phyloP scores from a whole-genome alignment of 1,139 yeast genomes.

The Eremothecium coryli region DNA sequence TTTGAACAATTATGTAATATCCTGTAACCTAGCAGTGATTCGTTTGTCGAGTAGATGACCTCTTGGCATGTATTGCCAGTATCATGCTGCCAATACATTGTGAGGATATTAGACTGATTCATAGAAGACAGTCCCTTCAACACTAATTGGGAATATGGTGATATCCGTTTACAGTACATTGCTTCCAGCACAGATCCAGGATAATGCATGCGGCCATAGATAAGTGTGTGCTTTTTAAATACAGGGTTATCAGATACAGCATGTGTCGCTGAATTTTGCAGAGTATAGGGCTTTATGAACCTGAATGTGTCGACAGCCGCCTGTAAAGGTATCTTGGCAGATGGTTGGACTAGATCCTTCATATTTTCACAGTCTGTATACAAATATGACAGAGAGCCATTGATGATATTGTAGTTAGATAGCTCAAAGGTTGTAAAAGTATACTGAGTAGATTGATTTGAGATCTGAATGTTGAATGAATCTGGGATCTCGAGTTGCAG shows the following conservation, averaged over 20 bases:
- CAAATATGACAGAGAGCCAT: constrained; percentile 78
- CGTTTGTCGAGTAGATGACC: constrained; percentile 78
- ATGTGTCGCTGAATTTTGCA: neutral
- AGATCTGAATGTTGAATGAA: constrained; percentile 57
- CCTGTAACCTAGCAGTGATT: constrained; percentile 75
- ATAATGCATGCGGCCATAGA: constrained; percentile 80
- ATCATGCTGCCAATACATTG: constrained; percentile 64
- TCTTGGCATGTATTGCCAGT: constrained; percentile 63
- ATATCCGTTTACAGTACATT: constrained; percentile 61
- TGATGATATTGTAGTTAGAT: constrained; percentile 56
- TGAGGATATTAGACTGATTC: constrained; percentile 45
- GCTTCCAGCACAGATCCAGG: constrained; percentile 89
- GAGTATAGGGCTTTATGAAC: constrained; percentile 42
- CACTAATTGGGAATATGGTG: constrained; percentile 48
- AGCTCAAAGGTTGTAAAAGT: constrained; percentile 72
- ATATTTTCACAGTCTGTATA: constrained; percentile 56
- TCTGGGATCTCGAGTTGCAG: constrained; percentile 69
- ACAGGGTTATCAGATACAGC: neutral
- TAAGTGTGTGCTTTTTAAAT: constrained; percentile 30
- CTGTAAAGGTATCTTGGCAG: constrained; percentile 51
- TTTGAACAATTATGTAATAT: constrained; percentile 59
- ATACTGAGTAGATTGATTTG: constrained; percentile 61
- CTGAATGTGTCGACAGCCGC: constrained; percentile 74
- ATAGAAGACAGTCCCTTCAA: constrained; percentile 62
- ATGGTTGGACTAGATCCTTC: constrained; percentile 38